Base-by-base conservation (phyloP, 2,329 filamentous ascomycete species). In the Cylindrodendrum hubeiense region DNA sequence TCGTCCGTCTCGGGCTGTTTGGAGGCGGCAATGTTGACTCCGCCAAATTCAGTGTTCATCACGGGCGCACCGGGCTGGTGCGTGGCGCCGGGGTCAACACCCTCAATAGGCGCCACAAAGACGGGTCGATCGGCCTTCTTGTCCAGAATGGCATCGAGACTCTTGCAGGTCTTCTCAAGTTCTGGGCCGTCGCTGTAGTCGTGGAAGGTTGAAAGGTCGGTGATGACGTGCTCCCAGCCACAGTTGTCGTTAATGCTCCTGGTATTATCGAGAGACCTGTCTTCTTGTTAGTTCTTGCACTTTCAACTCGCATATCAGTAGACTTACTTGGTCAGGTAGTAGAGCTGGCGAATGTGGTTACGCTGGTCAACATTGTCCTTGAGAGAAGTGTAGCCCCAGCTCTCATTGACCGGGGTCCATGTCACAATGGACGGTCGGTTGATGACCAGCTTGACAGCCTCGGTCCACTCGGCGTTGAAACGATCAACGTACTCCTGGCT, bases 221-320 rank as follows among this genome's bases (percentile, higher is more conserved):
- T 90, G 12, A 82, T 71, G 6, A 91, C 89, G 67, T 91, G 89
- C 72, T 92, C 89, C 90, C 90, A 92, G 34, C 90, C 90, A 68
- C 90, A 92, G 76, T 92, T 92, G 76, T 92, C 90, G 72, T 92
- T 92, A 72, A 92, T 83, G 17, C 89, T 89, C 6, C 90, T 80
- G 0, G 86, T 90, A 2, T 87, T 83, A 67, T 92, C 90, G 2
- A 92, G 81, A 0, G 83, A 83, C 59, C 79, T 80, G 46, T 6
- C 13, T 8, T 5, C 17, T 3, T 19, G 49, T 75, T 24, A 71
- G 67, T 47, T 50, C n/a, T 17, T 17, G 26, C 10, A 28, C 21
- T 6, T 13, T 19, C 19, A 22, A 19, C 22, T 55, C n/a, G 10
- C 10, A 10, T 12, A 12, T n/a, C 7, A 1, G 2, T 1, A 7